Evolutionary conservation across 192 early-diverging fungal species (phyloP), one percentile per base, ranked within the genome.

Genomic region (Coemansia sp.): DNA sequence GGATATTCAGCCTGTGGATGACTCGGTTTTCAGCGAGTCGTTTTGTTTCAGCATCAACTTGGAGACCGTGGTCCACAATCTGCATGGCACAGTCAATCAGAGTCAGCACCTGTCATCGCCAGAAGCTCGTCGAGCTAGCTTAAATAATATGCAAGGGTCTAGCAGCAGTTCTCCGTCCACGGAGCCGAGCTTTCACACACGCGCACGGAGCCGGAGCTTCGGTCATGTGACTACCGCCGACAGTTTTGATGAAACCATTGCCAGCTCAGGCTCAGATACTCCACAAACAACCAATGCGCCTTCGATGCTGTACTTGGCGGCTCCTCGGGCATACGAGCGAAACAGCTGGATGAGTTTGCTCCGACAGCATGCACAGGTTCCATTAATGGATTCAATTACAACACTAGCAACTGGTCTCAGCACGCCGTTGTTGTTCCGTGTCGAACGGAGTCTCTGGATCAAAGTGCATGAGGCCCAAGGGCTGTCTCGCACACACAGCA

Each of bases 401-500:
- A 9, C 20, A 15, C 14, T 37, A 22, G 1, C 62, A 11, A 15
- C 11, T 17, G 8, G 19, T 20, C 15, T 48, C 2, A 15, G 22
- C 5, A 25, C 12, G 5, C 36, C 64, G 22, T 37, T 72, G 23
- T 59, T 15, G 10, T 82, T 70, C 44, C 69, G 80, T 22, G 54
- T 77, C 10, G 74, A 74, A 40, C 67, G 80, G 20, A 60, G 65
- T 38, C 53, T 82, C 54, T 77, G 80, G 80, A 62, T 82, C 25
- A 68, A 66, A 17, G 36, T 82, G 15, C 60, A 59, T 25, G 67
- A 71, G 54, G 56, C 65, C 40, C 64, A 71, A 17, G 68, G 66
- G 0, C 57, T 78, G 14, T 17, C 59, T 3, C 51, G 57, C n/a
- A 2, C 62, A 1, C 19, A 34, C 42, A 50, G 51, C n/a, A 65